A percentile compares a stretch with the other conserved stretches of the same genome.
These are phyloP conservation scores for Aphanocladium album DNA, from an alignment of 2,329 filamentous ascomycete species.

Conservation along the genomic window DNA sequence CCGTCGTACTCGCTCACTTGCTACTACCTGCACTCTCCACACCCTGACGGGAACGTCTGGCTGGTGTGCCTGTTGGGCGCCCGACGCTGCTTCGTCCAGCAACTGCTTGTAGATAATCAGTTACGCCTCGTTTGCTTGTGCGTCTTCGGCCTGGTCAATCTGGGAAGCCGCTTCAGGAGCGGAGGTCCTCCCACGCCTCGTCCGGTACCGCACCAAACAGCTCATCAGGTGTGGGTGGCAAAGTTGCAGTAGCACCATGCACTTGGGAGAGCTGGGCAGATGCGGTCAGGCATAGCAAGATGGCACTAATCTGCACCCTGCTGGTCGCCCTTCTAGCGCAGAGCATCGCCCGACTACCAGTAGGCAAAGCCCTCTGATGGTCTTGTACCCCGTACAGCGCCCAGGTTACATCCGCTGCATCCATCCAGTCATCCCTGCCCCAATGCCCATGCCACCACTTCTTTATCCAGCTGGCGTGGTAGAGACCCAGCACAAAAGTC, in stretches of 20 bases:
- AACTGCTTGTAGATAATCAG: not conserved
- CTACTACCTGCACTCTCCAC: not conserved
- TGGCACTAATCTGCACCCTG: constrained; percentile 8
- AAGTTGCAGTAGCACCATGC: constrained; percentile 5
- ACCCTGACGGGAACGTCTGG: not conserved
- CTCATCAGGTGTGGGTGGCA: constrained; percentile 12
- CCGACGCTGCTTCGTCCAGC: not conserved
- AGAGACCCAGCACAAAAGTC: not conserved
- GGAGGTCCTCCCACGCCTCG: not conserved
- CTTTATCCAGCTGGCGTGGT: not conserved
- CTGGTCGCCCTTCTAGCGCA: not conserved
- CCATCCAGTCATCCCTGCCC: constrained; percentile 5
- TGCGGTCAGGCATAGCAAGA: constrained; percentile 8
- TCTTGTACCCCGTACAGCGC: not conserved
- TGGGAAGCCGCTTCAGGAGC: not conserved
- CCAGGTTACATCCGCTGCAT: constrained; percentile 1
- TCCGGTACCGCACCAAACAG: constrained; percentile 11
- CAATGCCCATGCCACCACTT: constrained; percentile 2
- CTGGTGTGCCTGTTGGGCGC: not conserved
- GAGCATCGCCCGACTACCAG: not conserved
- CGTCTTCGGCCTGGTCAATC: not conserved
- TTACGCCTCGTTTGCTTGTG: not conserved
- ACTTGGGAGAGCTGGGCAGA: constrained; percentile 1
- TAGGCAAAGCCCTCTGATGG: not conserved
- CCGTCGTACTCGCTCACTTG: not conserved